phyloP scores from a whole-genome alignment of 768 basidiomycete genomes.

The Pleurotus djamor region DNA sequence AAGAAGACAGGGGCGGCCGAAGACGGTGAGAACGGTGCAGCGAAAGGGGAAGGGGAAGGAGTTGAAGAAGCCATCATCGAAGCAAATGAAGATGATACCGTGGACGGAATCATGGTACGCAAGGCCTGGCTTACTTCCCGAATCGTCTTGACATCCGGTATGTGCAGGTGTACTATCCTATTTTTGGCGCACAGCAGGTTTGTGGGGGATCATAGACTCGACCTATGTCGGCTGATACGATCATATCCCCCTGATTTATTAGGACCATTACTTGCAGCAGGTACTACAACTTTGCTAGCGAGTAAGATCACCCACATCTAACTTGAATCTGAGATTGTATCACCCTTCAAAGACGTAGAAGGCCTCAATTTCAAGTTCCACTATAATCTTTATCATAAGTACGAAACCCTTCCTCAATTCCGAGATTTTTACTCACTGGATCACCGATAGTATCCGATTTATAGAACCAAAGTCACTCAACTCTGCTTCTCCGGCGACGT shows the following conservation, averaged over 20 bases:
- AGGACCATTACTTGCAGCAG: constrained; percentile 98
- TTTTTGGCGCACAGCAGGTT: constrained; percentile 88
- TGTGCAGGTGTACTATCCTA: constrained; percentile 89
- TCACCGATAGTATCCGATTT: constrained; percentile 78
- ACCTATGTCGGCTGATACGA: neutral
- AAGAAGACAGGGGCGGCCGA: constrained; percentile 63
- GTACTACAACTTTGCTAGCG: constrained; percentile 29
- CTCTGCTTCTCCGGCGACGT: constrained; percentile 37
- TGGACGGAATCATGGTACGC: constrained; percentile 94
- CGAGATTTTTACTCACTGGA: neutral
- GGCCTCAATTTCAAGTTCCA: constrained; percentile 96
- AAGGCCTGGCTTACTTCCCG: constrained; percentile 7
- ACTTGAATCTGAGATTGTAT: constrained; percentile 64
- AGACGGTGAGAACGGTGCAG: constrained; percentile 25
- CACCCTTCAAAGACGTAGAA: constrained; percentile 96
- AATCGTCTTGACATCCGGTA: neutral
- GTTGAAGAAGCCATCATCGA: constrained; percentile 96
- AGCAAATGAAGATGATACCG: constrained; percentile 82
- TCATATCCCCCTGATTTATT: constrained; percentile 3
- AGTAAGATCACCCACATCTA: neutral
- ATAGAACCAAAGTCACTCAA: constrained; percentile 74
- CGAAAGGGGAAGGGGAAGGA: constrained; percentile 74
- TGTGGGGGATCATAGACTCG: constrained; percentile 18
- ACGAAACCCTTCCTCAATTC: constrained; percentile 14
- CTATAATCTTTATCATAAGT: constrained; percentile 96